Evolutionary conservation across 352 stramenopile genomes (phyloP).

Genomic region (Globisporangium megalacanthum): DNA sequence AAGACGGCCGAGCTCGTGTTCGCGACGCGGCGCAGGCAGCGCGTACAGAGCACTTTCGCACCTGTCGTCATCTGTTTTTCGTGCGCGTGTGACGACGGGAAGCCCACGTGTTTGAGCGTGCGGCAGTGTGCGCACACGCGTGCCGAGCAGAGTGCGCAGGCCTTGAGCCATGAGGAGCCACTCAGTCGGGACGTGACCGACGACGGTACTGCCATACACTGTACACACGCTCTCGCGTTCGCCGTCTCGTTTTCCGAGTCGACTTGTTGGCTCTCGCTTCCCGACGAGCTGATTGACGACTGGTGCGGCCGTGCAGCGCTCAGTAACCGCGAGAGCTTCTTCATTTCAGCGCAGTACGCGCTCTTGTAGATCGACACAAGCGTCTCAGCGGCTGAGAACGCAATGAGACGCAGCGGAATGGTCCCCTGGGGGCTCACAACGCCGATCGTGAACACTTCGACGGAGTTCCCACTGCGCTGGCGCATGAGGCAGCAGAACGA

Average conservation of each 20-base stretch:
- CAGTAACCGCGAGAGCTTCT: slow-evolving; percentile 13
- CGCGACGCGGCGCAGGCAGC: slow-evolving; percentile 20
- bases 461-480: slow-evolving; percentile 31
- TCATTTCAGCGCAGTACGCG: slow-evolving; percentile 5
- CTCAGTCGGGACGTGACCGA: neutral
- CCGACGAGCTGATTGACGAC: neutral
- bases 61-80: slow-evolving; percentile 19
- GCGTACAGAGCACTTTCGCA: slow-evolving; percentile 21
- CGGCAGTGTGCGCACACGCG: slow-evolving; percentile 18
- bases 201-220: neutral
- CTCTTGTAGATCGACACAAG: slow-evolving; percentile 6
- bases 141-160: slow-evolving; percentile 5
- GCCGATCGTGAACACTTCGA: slow-evolving; percentile 36
- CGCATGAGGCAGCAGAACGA: slow-evolving; percentile 44
- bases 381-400: neutral
- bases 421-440: slow-evolving; percentile 4
- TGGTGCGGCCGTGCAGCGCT: neutral
- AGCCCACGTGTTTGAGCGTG: slow-evolving; percentile 14
- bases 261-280: neutral
- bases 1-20: slow-evolving; percentile 12
- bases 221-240: neutral
- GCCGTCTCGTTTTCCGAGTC: neutral
- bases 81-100: slow-evolving; percentile 10
- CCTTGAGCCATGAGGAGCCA: neutral
- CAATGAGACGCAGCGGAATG: neutral